Conservation (phyloP, 2,329 filamentous ascomycete species). For the Diplocarpon mali region DNA sequence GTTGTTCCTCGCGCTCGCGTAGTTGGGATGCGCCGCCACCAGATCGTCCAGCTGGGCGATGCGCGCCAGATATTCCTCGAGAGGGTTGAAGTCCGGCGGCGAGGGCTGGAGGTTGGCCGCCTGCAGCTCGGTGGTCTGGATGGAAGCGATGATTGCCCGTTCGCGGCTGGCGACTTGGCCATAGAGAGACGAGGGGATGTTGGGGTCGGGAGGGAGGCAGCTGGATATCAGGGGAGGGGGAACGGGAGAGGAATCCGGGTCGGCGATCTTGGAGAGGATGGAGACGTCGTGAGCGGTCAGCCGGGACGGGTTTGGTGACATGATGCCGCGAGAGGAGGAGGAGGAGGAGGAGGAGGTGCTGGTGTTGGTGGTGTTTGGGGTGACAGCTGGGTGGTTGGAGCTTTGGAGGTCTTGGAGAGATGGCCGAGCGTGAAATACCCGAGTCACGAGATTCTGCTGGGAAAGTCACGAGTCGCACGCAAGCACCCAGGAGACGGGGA, state of each 20-base stretch:
- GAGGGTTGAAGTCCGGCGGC: slow-evolving; percentile 20
- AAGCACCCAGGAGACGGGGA: too few relatives aligned
- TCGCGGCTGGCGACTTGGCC: slow-evolving; percentile 39
- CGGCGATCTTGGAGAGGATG: slow-evolving; percentile 55
- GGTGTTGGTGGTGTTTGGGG: not conserved
- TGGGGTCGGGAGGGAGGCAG: slow-evolving; percentile 42
- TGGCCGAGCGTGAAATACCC: too few relatives aligned
- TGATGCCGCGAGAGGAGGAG: not conserved
- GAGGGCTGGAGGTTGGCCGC: slow-evolving; percentile 31
- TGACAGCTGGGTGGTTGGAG: too few relatives aligned
- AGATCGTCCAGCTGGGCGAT: slow-evolving; percentile 42
- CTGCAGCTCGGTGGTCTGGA: slow-evolving; percentile 45
- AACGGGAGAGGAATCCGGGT: slow-evolving; percentile 51
- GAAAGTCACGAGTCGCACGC: too few relatives aligned
- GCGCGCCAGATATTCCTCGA: slow-evolving; percentile 36
- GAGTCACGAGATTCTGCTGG: too few relatives aligned
- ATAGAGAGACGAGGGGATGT: slow-evolving; percentile 43
- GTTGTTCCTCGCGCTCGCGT: slow-evolving; percentile 67
- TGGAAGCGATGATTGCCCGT: slow-evolving; percentile 39
- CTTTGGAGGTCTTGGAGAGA: too few relatives aligned
- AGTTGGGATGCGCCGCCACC: slow-evolving; percentile 47
- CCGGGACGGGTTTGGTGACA: slow-evolving; percentile 22
- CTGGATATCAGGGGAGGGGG: slow-evolving; percentile 41
- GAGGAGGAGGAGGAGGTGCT: not conserved
- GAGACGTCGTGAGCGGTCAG: slow-evolving; percentile 48